These are phyloP conservation scores for Daucus carota DNA, from an alignment of 129 eudicot genomes.

Conservation along the genomic window DH1_v3.0 NC_030384.2:34299001-34299500, in stretches of 20 bases:
- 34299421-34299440: slow-evolving; percentile 81
- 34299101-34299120: slow-evolving; percentile 92
- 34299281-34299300: not conserved
- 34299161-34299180: not conserved
- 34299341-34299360: slow-evolving; percentile 81
- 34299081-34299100: slow-evolving; percentile 74
- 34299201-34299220: not conserved
- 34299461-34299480: slow-evolving; percentile 80
- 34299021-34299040: slow-evolving; percentile 61
- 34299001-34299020: slow-evolving; percentile 63
- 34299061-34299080: slow-evolving; percentile 69
- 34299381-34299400: slow-evolving; percentile 68
- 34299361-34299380: slow-evolving; percentile 72
- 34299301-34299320: slow-evolving; percentile 79
- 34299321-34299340: slow-evolving; percentile 81
- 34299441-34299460: slow-evolving; percentile 97
- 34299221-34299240: no score
- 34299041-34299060: slow-evolving; percentile 54
- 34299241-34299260: not conserved
- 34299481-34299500: slow-evolving; percentile 87
- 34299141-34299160: slow-evolving; percentile 40
- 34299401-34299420: slow-evolving; percentile 93
- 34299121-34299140: slow-evolving; percentile 96
- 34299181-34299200: not conserved
- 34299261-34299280: not conserved